Base-by-base conservation (phyloP, 1,284 basidiomycete species). In the Trametes sp. region DNA sequence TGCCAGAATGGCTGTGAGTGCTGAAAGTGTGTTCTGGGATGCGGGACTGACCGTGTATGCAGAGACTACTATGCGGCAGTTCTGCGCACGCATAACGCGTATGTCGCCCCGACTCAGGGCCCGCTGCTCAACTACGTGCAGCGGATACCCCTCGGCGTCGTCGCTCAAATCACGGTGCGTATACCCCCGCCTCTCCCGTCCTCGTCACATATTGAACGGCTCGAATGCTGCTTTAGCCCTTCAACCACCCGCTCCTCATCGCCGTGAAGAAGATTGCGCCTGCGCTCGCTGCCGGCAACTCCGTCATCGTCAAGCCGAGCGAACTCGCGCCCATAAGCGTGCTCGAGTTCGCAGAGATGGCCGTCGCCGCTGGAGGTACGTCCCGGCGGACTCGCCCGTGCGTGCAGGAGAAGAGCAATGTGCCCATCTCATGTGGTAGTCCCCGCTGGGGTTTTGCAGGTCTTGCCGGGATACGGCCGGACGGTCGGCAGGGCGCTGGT, bases 191-290 rank as follows among this genome's bases (percentile, higher is more conserved):
- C 45, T 23, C 5, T 24, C 16, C 23, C 29, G 1, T 14, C 36
- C 3, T 23, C 9, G 16, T 16, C 6, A 24, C 14, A 0, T 6
- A 8, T 14, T 10, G 8, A 13, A 11, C 24, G 29, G 21, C 28
- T 10, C n/a, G 21, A 14, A 13, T 45, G n/a, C 1, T 28, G 28
- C n/a, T n/a, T n/a, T 65, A 93, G 89, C 91, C 92, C 1, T 94
- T 93, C 75, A 93, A 94, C 69, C 90, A 94, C 69, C 93, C 93
- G 2, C 78, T 94, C 16, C 73, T 94, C 29, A 95, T 95, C 64
- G 91, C 92, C 1, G 73, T 94, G 54, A 95, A 95, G 81, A 95
- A 95, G 76, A 88, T 95, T 62, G 91, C 90, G 0, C 91, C 92
- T 6, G 93, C 93, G 0, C 78, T 95, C 16, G 93, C 93, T 31